A percentile compares a stretch with the other conserved stretches of the same genome.
Conservation (phyloP, 2,329 filamentous ascomycete genomes). For the Chaetoscypha palmicola region DNA sequence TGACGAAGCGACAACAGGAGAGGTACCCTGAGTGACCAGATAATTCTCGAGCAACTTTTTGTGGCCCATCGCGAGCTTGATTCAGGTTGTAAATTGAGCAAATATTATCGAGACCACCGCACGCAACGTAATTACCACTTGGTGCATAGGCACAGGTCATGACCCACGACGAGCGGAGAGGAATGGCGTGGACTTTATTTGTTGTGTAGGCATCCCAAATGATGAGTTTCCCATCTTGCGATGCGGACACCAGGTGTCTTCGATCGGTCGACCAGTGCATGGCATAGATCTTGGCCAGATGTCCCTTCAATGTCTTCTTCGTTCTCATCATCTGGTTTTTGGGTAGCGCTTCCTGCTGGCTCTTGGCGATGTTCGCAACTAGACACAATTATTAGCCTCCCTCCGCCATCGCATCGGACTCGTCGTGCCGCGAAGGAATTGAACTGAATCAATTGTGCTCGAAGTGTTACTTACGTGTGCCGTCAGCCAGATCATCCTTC, state of each 20-base stretch:
- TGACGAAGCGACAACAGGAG: conserved; percentile 98
- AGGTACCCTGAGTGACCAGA: conserved; percentile 97
- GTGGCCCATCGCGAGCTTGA: conserved; percentile 88
- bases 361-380: conserved; percentile 90
- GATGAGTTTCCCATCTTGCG: conserved; percentile 98
- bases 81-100: conserved; percentile 99
- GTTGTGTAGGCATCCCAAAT: conserved; percentile 99
- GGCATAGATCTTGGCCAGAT: conserved; percentile 98
- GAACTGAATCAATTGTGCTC: background rate
- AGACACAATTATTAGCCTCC: conserved; percentile 22
- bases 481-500: conserved; percentile 99
- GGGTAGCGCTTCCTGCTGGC: conserved; percentile 86
- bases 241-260: conserved; percentile 93
- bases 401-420: background rate
- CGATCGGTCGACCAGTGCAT: conserved; percentile 99
- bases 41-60: conserved; percentile 87
- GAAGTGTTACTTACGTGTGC: conserved; percentile 67
- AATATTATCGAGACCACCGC: conserved; percentile 97
- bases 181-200: conserved; percentile 98
- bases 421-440: conserved; percentile 6
- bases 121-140: conserved; percentile 96
- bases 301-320: conserved; percentile 92
- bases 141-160: conserved; percentile 99
- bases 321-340: conserved; percentile 93
- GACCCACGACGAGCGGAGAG: conserved; percentile 95